phyloP scores from a whole-genome alignment of 148 eudicot species.

The Suaeda aralocaspica region DNA sequence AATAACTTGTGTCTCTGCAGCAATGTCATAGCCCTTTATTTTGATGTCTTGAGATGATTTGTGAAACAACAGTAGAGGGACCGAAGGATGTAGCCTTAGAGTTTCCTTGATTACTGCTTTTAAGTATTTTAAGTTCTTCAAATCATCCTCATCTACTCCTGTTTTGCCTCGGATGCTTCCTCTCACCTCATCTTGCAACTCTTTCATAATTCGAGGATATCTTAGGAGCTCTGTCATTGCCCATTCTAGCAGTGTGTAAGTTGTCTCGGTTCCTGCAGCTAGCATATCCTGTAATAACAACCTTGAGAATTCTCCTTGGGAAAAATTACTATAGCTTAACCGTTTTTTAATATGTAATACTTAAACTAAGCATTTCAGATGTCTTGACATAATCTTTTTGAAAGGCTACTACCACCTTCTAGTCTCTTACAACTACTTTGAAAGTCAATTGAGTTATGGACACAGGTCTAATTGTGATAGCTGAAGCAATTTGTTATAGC shows the following conservation, averaged over 20 bases:
- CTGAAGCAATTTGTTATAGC: no score
- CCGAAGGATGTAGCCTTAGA: constrained; percentile 26
- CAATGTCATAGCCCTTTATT: constrained; percentile 28
- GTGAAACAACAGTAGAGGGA: constrained; percentile 11
- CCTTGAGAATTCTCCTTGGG: neutral
- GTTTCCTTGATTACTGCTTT: constrained; percentile 33
- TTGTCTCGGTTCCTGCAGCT: constrained; percentile 21
- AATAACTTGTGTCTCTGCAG: constrained; percentile 23
- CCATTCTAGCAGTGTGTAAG: constrained; percentile 22
- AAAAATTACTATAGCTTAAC: neutral
- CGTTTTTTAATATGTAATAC: neutral
- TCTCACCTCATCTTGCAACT: constrained; percentile 17
- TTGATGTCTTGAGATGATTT: constrained; percentile 18
- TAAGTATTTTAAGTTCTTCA: constrained; percentile 21
- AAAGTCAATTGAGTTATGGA: no score
- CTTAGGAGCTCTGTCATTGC: constrained; percentile 24
- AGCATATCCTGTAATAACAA: constrained; percentile 11
- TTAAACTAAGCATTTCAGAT: neutral
- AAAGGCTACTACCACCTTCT: no score
- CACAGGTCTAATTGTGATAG: neutral
- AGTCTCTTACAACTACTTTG: no score
- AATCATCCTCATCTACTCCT: constrained; percentile 6
- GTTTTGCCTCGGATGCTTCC: neutral
- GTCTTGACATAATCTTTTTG: neutral
- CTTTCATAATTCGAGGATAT: constrained; percentile 25